Percentiles rank a stretch among this genome's conserved stretches.
Conservation (phyloP, 768 basidiomycete genomes). For the Cubamyces sp. region DNA sequence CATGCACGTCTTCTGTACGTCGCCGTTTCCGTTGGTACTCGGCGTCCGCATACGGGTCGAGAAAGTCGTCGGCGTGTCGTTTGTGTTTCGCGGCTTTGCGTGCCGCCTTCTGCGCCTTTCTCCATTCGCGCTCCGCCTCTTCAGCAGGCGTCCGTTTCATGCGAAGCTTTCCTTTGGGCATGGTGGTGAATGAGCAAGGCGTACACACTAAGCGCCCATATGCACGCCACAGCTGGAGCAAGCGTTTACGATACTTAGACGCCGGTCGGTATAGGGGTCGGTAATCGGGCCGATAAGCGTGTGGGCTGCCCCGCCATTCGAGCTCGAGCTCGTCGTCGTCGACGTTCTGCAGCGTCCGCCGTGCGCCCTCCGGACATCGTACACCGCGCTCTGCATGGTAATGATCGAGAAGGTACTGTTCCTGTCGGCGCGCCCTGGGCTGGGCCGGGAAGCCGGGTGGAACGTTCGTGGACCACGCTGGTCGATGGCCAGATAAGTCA, state of each 20-base stretch:
- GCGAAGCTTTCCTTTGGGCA: conserved; percentile 35
- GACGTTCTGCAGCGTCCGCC: neutral
- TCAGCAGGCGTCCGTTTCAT: conserved; percentile 46
- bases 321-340: neutral
- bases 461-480: conserved; percentile 21
- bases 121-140: conserved; percentile 39
- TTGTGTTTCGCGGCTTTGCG: conserved; percentile 46
- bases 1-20: conserved; percentile 16
- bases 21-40: conserved; percentile 22
- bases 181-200: neutral
- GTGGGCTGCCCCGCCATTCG: neutral
- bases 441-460: conserved; percentile 9
- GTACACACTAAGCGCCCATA: neutral
- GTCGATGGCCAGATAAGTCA: conserved; percentile 17
- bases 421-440: neutral
- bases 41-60: conserved; percentile 18
- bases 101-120: conserved; percentile 52
- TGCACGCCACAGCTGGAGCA: neutral
- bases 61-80: conserved; percentile 29
- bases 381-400: neutral
- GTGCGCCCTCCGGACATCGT: neutral
- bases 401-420: neutral
- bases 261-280: neutral
- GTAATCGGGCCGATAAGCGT: neutral
- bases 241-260: neutral